Base-by-base conservation (phyloP, 345 rosid species). In the Sisymbrium altissimum region DNA sequence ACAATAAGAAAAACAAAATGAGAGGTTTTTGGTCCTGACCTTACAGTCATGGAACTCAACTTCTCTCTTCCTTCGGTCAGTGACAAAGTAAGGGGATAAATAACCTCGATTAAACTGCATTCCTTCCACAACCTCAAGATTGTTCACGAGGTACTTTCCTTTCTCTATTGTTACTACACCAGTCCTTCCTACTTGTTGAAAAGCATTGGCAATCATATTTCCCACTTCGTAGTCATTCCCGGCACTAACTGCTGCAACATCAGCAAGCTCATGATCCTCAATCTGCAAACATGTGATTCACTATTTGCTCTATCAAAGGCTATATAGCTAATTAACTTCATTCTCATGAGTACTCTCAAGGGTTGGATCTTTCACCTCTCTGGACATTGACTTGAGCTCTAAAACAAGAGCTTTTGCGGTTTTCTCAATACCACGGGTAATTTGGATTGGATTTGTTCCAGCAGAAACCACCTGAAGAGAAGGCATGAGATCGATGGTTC, bases 61-160 rank as follows among this genome's bases (percentile, higher is more conserved):
- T 19, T 77, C 82, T 89, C 68, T 82, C 72, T 88, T 91, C 59
- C 79, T 84, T 53, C 84, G 73, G 75, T 94, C 86, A 33, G 93
- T 91, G 49, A 88, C 96, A 10, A 91, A 91, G 80, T 91, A 85
- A 38, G 91, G 86, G 6, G 98, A 88, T 83, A 94, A 59, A 80
- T 85, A 94, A 43, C 97, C 97, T 9, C 96, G 91, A 66, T 84
- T 87, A 54, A 94, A 89, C 77, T 88, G 91, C 98, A 94, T 94
- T 71, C 98, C 98, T 83, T 89, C 87, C 21, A 91, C 91, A 33
- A 94, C 69, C 64, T 88, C 73, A 58, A 89, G 83, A 81, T 68
- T 78, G 81, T 81, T 91, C 66, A 86, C 91, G 0, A 81, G 56
- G 69, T 66, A 68, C 60, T 73, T 87, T 46, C 95, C 97, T 54